A percentile compares a stretch with the other conserved stretches of the same genome.
phyloP scores from a whole-genome alignment of 139 green algal species.

The Coelastrella sp. region DNA sequence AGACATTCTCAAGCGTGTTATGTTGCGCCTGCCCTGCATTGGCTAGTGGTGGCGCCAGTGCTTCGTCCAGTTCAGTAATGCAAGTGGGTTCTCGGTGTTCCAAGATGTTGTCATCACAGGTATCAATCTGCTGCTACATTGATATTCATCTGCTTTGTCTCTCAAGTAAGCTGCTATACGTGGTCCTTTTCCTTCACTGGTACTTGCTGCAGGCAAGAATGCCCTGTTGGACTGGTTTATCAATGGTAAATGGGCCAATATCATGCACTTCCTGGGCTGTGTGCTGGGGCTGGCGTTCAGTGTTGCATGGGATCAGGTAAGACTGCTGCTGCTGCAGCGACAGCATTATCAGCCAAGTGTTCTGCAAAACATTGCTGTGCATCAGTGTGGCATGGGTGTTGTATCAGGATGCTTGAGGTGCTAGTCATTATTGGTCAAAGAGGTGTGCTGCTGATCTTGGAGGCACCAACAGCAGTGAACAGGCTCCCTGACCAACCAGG shows the following conservation, averaged over 20 bases:
- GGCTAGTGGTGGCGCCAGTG: too few species aligned
- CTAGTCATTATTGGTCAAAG: too few species aligned
- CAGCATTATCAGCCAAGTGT: not conserved
- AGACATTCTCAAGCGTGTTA: too few species aligned
- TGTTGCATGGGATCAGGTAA: slow-evolving; percentile 73
- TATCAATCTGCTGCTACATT: not conserved
- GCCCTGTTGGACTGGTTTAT: slow-evolving; percentile 44
- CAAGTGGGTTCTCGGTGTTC: too few species aligned
- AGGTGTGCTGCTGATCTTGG: too few species aligned
- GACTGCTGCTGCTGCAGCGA: not conserved
- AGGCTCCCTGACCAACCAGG: not conserved
- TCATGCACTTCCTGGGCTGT: slow-evolving; percentile 73
- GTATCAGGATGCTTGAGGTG: too few species aligned
- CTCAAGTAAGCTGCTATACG: too few species aligned
- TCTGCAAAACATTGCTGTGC: too few species aligned
- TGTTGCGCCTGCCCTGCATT: too few species aligned
- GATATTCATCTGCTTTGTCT: not conserved
- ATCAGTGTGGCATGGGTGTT: not conserved
- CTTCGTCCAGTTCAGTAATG: too few species aligned
- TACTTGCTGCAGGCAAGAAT: slow-evolving; percentile 10
- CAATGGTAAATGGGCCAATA: slow-evolving; percentile 53
- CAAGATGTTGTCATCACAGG: too few species aligned
- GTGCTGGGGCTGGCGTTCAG: slow-evolving; percentile 74
- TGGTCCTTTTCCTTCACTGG: too few species aligned
- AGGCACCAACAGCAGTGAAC: not conserved